These are phyloP conservation scores for Penicillium diatomitis DNA, from an alignment of 495 filamentous ascomycete species.

Conservation along the genomic window DNA sequence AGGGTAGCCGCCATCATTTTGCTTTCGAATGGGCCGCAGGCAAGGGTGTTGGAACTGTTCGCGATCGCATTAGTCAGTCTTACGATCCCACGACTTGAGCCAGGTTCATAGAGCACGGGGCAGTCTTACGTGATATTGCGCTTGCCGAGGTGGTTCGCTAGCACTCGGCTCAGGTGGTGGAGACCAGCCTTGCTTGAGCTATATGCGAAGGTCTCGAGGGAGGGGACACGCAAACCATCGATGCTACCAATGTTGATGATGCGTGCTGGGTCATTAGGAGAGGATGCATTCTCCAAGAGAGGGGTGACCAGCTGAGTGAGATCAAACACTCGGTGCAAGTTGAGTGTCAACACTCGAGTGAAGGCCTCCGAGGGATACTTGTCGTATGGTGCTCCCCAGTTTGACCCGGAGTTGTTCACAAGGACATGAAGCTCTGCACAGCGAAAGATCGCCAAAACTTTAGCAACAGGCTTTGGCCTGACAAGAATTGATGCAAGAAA, in stretches of 20 bases:
- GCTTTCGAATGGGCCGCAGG: slow-evolving; percentile 72
- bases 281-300: slow-evolving; percentile 49
- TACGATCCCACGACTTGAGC: no score
- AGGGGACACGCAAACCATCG: slow-evolving; percentile 57
- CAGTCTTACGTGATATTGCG: slow-evolving; percentile 53
- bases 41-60: slow-evolving; percentile 52
- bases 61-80: slow-evolving; percentile 1
- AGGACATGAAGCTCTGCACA: slow-evolving; percentile 57
- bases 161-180: slow-evolving; percentile 61
- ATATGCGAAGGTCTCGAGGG: slow-evolving; percentile 70
- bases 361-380: slow-evolving; percentile 61
- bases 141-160: slow-evolving; percentile 61
- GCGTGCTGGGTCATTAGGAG: slow-evolving; percentile 44
- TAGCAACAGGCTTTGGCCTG: background rate
- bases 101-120: background rate
- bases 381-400: slow-evolving; percentile 59
- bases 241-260: slow-evolving; percentile 70
- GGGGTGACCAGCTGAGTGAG: slow-evolving; percentile 67
- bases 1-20: slow-evolving; percentile 79
- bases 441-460: background rate
- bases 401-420: slow-evolving; percentile 72
- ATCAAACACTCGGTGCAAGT: slow-evolving; percentile 73
- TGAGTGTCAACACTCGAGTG: slow-evolving; percentile 67
- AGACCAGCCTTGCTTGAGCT: slow-evolving; percentile 66
- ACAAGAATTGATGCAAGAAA: background rate